Conservation (phyloP, 179 eudicot genomes). For the Vitellaria paradoxa region DNA sequence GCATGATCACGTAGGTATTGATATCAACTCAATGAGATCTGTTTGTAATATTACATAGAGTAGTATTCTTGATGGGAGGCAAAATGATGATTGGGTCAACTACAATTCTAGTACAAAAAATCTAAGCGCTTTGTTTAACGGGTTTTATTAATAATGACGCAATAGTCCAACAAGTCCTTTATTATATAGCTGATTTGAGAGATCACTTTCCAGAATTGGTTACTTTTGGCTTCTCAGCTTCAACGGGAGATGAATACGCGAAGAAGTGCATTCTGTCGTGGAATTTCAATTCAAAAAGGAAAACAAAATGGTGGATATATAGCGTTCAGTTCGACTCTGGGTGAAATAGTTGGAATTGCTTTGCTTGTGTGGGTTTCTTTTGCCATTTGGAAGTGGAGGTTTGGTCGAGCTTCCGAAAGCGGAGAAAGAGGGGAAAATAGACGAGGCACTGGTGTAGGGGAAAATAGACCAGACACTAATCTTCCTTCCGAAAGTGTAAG, state of each 20-base stretch:
- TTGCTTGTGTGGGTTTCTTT: too few relatives aligned
- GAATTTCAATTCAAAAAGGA: too few relatives aligned
- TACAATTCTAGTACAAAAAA: slow-evolving; percentile 8
- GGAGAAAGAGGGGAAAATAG: too few relatives aligned
- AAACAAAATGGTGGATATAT: background rate
- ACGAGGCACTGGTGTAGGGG: too few relatives aligned
- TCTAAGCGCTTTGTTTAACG: slow-evolving; percentile 29
- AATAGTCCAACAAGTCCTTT: slow-evolving; percentile 8
- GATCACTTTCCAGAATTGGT: slow-evolving; percentile 31
- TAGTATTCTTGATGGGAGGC: slow-evolving; percentile 14
- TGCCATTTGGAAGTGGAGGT: background rate
- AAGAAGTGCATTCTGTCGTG: background rate
- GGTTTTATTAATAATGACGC: slow-evolving; percentile 9
- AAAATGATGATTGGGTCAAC: too few relatives aligned
- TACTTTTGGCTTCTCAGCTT: slow-evolving; percentile 41
- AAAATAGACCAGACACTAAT: too few relatives aligned
- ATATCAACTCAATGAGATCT: slow-evolving; percentile 28
- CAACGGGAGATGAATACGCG: slow-evolving; percentile 20
- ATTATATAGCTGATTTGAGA: slow-evolving; percentile 30
- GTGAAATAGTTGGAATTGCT: too few relatives aligned
- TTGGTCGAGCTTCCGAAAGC: background rate
- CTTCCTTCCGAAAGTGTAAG: too few relatives aligned
- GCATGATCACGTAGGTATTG: slow-evolving; percentile 37
- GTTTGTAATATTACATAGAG: background rate
- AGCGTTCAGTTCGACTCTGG: too few relatives aligned